Conservation (phyloP, 2,329 filamentous ascomycete genomes). For the Microsporum canis region DNA sequence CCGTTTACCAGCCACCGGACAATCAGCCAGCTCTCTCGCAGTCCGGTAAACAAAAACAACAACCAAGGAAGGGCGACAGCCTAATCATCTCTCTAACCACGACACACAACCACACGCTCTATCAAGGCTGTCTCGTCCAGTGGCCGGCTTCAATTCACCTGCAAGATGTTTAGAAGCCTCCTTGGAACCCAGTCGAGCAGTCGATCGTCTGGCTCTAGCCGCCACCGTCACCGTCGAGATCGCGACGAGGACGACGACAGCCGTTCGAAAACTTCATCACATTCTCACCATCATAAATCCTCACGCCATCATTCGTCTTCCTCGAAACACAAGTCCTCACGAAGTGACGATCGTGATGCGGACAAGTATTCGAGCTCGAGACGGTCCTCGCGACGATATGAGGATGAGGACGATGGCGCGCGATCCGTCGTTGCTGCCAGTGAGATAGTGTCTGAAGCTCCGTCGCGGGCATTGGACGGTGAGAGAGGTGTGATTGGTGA, state of each 20-base stretch:
- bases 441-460: neutral
- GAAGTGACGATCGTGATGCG: slow-evolving; percentile 38
- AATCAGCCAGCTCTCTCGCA: neutral
- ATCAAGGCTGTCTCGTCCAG: neutral
- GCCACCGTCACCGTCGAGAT: slow-evolving; percentile 7
- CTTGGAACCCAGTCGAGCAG: slow-evolving; percentile 4
- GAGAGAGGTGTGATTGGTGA: neutral
- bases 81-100: neutral
- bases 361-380: slow-evolving; percentile 25
- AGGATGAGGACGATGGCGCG: neutral
- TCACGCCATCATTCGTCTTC: slow-evolving; percentile 18
- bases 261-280: slow-evolving; percentile 22
- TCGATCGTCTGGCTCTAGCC: slow-evolving; percentile 12
- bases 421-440: neutral
- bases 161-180: slow-evolving; percentile 8
- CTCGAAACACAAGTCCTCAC: slow-evolving; percentile 31
- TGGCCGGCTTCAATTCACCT: neutral
- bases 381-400: slow-evolving; percentile 19
- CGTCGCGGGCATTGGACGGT: neutral
- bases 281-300: slow-evolving; percentile 11
- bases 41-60: slow-evolving; percentile 1
- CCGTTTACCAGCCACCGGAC: slow-evolving; percentile 2
- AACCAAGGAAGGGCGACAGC: neutral
- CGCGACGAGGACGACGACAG: slow-evolving; percentile 21
- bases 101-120: neutral